Base-by-base conservation (phyloP, 2,329 filamentous ascomycete genomes). In the Claviceps pazoutovae region DNA sequence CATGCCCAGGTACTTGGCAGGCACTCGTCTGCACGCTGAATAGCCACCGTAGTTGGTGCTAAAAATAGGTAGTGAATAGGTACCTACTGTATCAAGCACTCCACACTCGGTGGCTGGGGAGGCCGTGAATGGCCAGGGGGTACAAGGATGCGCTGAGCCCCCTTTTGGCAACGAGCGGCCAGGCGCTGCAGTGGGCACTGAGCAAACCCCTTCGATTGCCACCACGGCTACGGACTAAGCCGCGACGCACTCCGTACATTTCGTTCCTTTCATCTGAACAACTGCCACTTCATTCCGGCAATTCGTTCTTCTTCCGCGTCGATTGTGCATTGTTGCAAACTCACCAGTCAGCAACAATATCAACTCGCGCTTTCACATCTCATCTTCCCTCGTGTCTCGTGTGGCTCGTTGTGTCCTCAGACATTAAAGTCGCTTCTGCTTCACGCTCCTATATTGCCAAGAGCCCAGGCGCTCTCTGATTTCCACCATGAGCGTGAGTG, bases 401-500 rank as follows among this genome's bases (percentile, higher is more conserved):
- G 16, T 41, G n/a, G 38, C 14, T 49, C 14, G n/a, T 41, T 8
- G 14, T 39, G 19, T 19, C 11, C 23, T 41, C n/a, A 21, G n/a
- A n/a, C 39, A 8, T 43, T 26, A 39, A 19, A 43, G 30, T 34
- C 17, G 9, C 7, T 23, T 43, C 14, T 43, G 41, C 41, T 43
- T 48, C 51, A 53, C 41, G 34, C 30, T 34, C 9, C 30, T 11
- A 34, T 34, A 34, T 9, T 34, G 30, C 30, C 9, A 34, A 34
- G 30, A 34, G 30, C 30, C 30, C 9, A 34, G 30, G 45, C 42
- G 53, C 49, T 46, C 51, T 56, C 48, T 23, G 30, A 51, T 53
- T 52, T 52, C 53, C 56, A 60, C 50, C 55, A 63, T 62, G 60
- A 62, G 59, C 55, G 61, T 63, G 26, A 60, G 61, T 62, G 54